These are phyloP conservation scores for Nasturtium officinale DNA, from an alignment of 345 rosid genomes.

Conservation along the genomic window DNA sequence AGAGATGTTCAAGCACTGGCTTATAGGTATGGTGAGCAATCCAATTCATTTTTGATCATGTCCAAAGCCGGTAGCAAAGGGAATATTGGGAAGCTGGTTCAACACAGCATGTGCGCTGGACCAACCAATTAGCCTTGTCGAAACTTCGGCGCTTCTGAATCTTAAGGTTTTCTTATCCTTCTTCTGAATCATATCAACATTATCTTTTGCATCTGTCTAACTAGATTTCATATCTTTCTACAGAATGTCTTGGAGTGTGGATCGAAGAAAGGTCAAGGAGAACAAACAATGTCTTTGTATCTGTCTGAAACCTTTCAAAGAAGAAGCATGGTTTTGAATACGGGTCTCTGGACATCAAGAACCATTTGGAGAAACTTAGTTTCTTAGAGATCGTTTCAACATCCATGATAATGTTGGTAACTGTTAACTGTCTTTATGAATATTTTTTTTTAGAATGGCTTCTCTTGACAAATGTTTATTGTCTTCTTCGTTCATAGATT, in stretches of 20 bases:
- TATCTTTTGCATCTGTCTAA: not conserved
- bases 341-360: constrained; percentile 76
- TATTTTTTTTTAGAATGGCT: not conserved
- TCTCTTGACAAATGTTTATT: constrained; percentile 34
- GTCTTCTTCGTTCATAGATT: constrained; percentile 48
- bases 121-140: constrained; percentile 87
- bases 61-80: constrained; percentile 96
- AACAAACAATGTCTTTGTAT: constrained; percentile 67
- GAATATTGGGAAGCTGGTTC: constrained; percentile 70
- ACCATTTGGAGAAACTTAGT: constrained; percentile 68
- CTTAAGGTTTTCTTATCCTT: constrained; percentile 46
- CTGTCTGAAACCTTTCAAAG: constrained; percentile 74
- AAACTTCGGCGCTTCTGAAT: constrained; percentile 42
- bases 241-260: constrained; percentile 93
- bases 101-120: constrained; percentile 95
- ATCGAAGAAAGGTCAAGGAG: constrained; percentile 55
- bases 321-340: constrained; percentile 84
- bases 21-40: constrained; percentile 59
- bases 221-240: not conserved
- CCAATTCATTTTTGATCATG: constrained; percentile 78
- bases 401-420: constrained; percentile 69
- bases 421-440: constrained; percentile 11
- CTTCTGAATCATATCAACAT: not conserved
- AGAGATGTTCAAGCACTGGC: constrained; percentile 76
- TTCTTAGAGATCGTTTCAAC: constrained; percentile 76